A percentile compares a stretch with the other conserved stretches of the same genome.
Conservation (phyloP, 2,329 filamentous ascomycete genomes). For the Emmonsiellopsis sp. region DNA sequence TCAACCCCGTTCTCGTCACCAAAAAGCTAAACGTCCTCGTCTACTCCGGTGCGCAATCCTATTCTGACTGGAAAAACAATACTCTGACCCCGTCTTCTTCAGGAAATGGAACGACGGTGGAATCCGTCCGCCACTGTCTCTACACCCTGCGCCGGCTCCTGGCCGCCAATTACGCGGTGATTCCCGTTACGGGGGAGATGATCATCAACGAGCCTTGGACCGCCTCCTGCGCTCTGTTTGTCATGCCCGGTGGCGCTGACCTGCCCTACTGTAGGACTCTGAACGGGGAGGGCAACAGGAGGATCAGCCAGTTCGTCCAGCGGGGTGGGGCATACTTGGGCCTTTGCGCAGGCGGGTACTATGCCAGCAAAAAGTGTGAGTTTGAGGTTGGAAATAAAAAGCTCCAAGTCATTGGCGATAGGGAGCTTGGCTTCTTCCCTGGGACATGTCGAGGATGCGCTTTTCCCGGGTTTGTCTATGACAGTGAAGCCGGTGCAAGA, state of each 20-base stretch:
- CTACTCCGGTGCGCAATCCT: conserved; percentile 61
- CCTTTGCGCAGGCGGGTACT: conserved; percentile 92
- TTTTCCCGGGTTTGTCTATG: conserved; percentile 83
- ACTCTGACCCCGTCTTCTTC: conserved; percentile 22
- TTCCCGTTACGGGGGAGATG: conserved; percentile 67
- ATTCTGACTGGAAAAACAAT: conserved; percentile 17
- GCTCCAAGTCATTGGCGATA: conserved; percentile 74
- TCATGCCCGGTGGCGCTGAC: conserved; percentile 91
- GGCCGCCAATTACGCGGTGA: conserved; percentile 85
- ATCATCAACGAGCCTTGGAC: conserved; percentile 89
- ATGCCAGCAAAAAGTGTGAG: conserved; percentile 70
- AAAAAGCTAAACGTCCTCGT: conserved; percentile 84
- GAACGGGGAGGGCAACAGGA: conserved; percentile 78
- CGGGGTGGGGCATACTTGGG: conserved; percentile 79
- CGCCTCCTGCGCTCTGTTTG: conserved; percentile 74
- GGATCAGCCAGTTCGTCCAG: conserved; percentile 77
- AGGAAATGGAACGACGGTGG: conserved; percentile 78
- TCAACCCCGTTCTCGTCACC: conserved; percentile 44
- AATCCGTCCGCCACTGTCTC: conserved; percentile 83
- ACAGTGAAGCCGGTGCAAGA: conserved; percentile 73
- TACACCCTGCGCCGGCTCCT: conserved; percentile 79
- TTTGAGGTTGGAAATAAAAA: conserved; percentile 78
- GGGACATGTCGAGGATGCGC: conserved; percentile 78
- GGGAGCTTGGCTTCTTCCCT: conserved; percentile 83
- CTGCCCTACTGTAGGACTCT: conserved; percentile 80